Evolutionary conservation across 2,329 filamentous ascomycete species (phyloP).

Genomic region (Colletotrichum orchidophilum): DNA sequence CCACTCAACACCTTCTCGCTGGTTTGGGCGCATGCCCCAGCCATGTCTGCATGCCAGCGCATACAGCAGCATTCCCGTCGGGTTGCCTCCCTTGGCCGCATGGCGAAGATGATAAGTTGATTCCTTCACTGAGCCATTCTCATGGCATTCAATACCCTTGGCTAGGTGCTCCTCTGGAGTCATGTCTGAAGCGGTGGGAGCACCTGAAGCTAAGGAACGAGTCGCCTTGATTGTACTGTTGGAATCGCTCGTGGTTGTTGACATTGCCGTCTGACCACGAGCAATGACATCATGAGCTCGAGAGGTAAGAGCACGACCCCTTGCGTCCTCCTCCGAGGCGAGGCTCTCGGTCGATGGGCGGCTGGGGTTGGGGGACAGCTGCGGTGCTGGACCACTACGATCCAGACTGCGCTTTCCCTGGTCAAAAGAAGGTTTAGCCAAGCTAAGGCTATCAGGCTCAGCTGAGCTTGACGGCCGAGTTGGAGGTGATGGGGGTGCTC

Average conservation of each 20-base stretch:
- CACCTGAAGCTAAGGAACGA: slow-evolving; percentile 54
- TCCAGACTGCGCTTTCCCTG: slow-evolving; percentile 61
- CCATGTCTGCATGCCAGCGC: slow-evolving; percentile 94
- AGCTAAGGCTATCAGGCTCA: slow-evolving; percentile 49
- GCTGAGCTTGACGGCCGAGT: slow-evolving; percentile 68
- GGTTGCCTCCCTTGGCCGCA: slow-evolving; percentile 84
- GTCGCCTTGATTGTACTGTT: slow-evolving; percentile 62
- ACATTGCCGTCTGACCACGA: slow-evolving; percentile 56
- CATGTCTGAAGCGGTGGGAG: slow-evolving; percentile 72
- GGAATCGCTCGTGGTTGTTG: slow-evolving; percentile 61
- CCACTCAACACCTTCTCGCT: slow-evolving; percentile 90
- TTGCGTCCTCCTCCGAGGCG: slow-evolving; percentile 58
- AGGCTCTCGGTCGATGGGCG: slow-evolving; percentile 57
- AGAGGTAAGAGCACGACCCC: slow-evolving; percentile 55
- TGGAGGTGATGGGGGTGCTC: slow-evolving; percentile 69
- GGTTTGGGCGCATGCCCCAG: slow-evolving; percentile 96
- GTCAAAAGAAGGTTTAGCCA: slow-evolving; percentile 59
- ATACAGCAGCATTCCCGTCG: slow-evolving; percentile 95
- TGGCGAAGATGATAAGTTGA: slow-evolving; percentile 96
- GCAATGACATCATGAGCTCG: slow-evolving; percentile 48
- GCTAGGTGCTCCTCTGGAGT: slow-evolving; percentile 88
- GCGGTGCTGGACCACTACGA: slow-evolving; percentile 46
- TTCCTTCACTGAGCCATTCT: slow-evolving; percentile 86
- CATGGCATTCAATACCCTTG: slow-evolving; percentile 90
- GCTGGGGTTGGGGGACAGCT: slow-evolving; percentile 55